Evolutionary conservation across 495 filamentous ascomycete species (phyloP).

Genomic region (Mycothermus thermophilus): DNA sequence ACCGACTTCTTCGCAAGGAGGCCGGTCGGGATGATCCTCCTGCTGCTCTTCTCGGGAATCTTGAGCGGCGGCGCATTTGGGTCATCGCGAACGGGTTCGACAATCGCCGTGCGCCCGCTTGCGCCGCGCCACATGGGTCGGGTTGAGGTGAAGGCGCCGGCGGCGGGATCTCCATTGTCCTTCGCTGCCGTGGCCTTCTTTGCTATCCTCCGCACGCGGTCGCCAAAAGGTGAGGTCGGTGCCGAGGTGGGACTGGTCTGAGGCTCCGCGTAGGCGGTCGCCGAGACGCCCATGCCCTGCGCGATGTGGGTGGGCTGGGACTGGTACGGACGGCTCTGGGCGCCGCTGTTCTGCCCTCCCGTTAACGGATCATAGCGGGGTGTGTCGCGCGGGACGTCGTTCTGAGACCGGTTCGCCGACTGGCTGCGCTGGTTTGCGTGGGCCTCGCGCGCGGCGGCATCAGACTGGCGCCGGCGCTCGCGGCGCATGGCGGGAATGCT

Average conservation of each 20-base stretch:
- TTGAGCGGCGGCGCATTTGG: constrained; percentile 27
- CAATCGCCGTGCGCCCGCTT: constrained; percentile 35
- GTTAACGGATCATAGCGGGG: constrained; percentile 36
- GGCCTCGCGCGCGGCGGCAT: constrained; percentile 23
- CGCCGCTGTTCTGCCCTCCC: constrained; percentile 33
- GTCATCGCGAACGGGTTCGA: constrained; percentile 34
- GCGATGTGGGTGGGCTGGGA: too few species aligned
- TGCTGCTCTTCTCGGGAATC: constrained; percentile 33
- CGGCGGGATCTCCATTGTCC: constrained; percentile 19
- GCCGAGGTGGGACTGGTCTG: constrained; percentile 6
- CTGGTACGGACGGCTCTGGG: constrained; percentile 30
- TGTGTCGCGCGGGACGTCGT: constrained; percentile 16
- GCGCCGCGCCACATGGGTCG: constrained; percentile 41
- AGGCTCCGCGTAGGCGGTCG: constrained; percentile 12
- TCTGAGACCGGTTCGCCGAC: constrained; percentile 15
- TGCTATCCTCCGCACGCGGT: constrained; percentile 33
- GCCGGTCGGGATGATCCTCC: constrained; percentile 18
- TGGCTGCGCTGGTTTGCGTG: constrained; percentile 18
- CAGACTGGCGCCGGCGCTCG: constrained; percentile 30
- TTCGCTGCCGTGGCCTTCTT: constrained; percentile 17
- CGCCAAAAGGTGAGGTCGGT: constrained; percentile 26
- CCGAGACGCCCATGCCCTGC: constrained; percentile 23
- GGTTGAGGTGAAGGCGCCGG: constrained; percentile 19
- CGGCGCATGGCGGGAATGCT: constrained; percentile 40
- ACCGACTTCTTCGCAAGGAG: constrained; percentile 6